These are phyloP conservation scores for Mucor indicus DNA, from an alignment of 371 early-diverging fungal genomes.

Conservation along the genomic window DNA sequence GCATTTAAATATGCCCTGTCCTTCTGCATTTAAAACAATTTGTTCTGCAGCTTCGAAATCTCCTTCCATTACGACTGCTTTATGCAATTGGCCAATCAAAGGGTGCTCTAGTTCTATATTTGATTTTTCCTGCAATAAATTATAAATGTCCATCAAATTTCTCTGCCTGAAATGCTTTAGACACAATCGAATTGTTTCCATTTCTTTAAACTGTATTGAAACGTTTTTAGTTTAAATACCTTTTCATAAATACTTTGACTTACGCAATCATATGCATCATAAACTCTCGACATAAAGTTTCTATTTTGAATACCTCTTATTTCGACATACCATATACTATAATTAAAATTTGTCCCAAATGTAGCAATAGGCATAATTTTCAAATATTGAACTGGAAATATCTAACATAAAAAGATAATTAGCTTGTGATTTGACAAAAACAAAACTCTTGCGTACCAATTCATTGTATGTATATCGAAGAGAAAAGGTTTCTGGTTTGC, in stretches of 20 bases:
- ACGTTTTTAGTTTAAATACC: too few relatives aligned
- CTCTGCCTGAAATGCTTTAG: constrained; percentile 88
- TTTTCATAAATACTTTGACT: not conserved
- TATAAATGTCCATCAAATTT: constrained; percentile 70
- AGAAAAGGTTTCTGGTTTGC: constrained; percentile 86
- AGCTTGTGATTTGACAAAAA: not conserved
- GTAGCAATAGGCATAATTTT: constrained; percentile 93
- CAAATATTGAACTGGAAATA: constrained; percentile 84
- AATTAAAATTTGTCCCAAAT: constrained; percentile 93
- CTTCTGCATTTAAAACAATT: constrained; percentile 57
- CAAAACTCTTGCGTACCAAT: constrained; percentile 34
- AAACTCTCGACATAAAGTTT: constrained; percentile 58
- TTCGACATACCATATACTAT: constrained; percentile 95
- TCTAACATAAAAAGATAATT: constrained; percentile 23
- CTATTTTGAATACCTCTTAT: constrained; percentile 74
- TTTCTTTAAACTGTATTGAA: constrained; percentile 66
- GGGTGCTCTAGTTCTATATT: constrained; percentile 75
- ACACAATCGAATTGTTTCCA: constrained; percentile 78
- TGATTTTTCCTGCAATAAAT: constrained; percentile 63
- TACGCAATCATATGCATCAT: constrained; percentile 66
- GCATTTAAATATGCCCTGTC: constrained; percentile 61
- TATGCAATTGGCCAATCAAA: constrained; percentile 68
- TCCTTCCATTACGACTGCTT: constrained; percentile 63
- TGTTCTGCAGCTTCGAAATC: constrained; percentile 74
- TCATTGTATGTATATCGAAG: constrained; percentile 65